These are phyloP conservation scores for Avena sativa DNA, from an alignment of 176 grass and related monocot species.

Conservation along the genomic window DNA sequence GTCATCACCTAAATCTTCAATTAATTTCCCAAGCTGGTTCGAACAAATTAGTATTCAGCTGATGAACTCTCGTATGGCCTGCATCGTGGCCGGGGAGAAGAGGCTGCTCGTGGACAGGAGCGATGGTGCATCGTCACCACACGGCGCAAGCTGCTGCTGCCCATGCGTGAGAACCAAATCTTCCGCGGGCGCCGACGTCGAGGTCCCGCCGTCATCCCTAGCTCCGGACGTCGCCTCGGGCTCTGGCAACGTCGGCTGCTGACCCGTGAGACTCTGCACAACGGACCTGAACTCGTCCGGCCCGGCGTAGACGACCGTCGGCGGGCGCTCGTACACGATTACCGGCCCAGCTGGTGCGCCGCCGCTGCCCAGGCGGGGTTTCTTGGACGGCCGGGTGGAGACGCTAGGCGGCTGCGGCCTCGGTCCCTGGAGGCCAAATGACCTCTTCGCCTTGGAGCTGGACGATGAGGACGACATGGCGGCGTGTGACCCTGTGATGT, in stretches of 20 bases:
- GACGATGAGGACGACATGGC: neutral
- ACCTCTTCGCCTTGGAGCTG: conserved; percentile 5
- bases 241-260: neutral
- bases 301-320: conserved; percentile 52
- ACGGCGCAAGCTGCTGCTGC: neutral
- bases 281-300: conserved; percentile 64
- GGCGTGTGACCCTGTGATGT: neutral
- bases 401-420: conserved; percentile 46
- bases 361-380: neutral
- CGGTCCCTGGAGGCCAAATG: conserved; percentile 31
- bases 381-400: conserved; percentile 32
- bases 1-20: neutral
- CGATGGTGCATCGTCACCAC: neutral
- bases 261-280: conserved; percentile 69
- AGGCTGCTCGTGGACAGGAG: conserved; percentile 27
- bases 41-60: neutral
- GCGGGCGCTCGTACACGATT: conserved; percentile 58
- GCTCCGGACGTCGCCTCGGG: neutral
- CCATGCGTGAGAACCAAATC: conserved; percentile 33
- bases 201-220: neutral
- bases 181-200: neutral
- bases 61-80: conserved; percentile 42
- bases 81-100: conserved; percentile 37
- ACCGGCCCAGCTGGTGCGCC: conserved; percentile 36
- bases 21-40: neutral